Evolutionary conservation across 108 stramenopile genomes (phyloP), one percentile per base, ranked within the genome.

Genomic region (Fragilaria radians): DNA sequence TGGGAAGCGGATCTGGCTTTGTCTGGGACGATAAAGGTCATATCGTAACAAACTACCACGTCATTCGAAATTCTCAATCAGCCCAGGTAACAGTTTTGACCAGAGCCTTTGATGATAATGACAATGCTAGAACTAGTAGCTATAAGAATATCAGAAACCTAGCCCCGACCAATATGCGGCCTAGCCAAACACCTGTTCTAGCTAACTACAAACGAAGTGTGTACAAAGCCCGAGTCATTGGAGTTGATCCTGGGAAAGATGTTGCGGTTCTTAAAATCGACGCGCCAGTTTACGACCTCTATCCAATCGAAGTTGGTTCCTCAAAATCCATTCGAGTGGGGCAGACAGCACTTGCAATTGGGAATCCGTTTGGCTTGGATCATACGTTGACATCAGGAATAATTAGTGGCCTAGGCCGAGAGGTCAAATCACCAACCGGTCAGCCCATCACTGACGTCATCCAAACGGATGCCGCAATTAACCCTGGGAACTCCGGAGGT

Each of bases 341-440:
- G 19, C 85, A 88, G 60, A 52, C 61, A 25, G 71, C 78, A 2
- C 62, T 93, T 33, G 96, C 96, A 5, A 95, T 97, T 53, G 96
- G 96, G 3, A 97, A 95, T 71, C 96, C 96, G 11, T 97, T 97
- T 54, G 96, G 96, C 5, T 61, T 97, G 51, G 96, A 97, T 69
- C 94, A 95, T 62, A 91, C 96, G 0, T 64, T 78, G 32, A 86
- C 80, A 19, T 70, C 81, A 7, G 91, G 91, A 0, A 73, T 92
- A 5, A 85, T 92, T 36, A 77, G 74, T 32, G 91, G 85, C 1
- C 62, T 87, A 29, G 91, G 91, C 9, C 58, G 91, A 2, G 91
- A 88, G 57, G 86, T 93, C 1, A 81, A 76, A 29, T 80, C 82
- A 24, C 94, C 97, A 4, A 84, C 73, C 25, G 95, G 95, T 0